Base-by-base conservation (phyloP, 2,329 filamentous ascomycete species). In the Trichoderma atroviride region DNA sequence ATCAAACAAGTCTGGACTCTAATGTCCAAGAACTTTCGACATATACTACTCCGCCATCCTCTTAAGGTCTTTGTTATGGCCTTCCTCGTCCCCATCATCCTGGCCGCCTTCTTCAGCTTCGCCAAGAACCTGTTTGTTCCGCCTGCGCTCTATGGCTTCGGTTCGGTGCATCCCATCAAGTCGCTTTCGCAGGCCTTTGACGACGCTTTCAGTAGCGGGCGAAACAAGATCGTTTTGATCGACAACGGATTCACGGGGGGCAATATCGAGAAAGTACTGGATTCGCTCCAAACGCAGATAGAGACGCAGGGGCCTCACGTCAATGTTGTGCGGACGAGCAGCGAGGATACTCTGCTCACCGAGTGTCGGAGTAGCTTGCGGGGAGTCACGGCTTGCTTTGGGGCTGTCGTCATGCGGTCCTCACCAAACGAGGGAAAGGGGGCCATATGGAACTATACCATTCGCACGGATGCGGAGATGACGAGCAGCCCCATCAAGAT, bases 111-210 rank as follows among this genome's bases (percentile, higher is more conserved):
- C 74, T 84, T 91, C 70, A 87, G 83, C 65, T 95, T 91, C 78
- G 91, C 93, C 19, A 90, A 92, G 74, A 94, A 94, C 77, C 87
- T 97, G 72, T 95, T 97, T 75, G 87, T 94, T 4, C 91, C 93
- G 0, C 91, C 92, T 1, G 91, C 91, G 0, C 81, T 85, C 3
- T 97, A 86, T 75, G 94, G 94, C 56, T 89, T 97, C 72, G 91
- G 90, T 56, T 77, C 83, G 0, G 79, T 88, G 0, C 82, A 80
- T 7, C 84, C 89, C 0, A 80, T 97, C 71, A 87, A 89, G 70
- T 86, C 87, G 13, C 84, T 97, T 22, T 75, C 83, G 40, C 81
- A 91, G 71, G 92, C 89, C 1, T 84, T 97, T 37, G 76, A 79
- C 24, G 81, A 81, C 31, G 87, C 89, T 2, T 80, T 81, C 19